Evolutionary conservation across 768 basidiomycete species (phyloP), one percentile per base, ranked within the genome.

Genomic region (Lentinula aciculospora): DNA sequence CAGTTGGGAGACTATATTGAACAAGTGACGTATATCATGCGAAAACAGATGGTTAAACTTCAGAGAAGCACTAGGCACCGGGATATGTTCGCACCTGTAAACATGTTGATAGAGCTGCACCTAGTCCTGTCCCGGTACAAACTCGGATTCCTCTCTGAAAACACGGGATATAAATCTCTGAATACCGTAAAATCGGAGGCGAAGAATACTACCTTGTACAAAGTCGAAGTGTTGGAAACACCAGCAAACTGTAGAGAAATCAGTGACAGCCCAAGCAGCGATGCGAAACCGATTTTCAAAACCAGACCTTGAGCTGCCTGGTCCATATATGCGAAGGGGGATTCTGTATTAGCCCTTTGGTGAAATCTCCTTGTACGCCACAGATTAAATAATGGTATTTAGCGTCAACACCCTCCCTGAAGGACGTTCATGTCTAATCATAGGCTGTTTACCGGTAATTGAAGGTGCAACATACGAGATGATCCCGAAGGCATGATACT

Each of bases 331-430:
- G 77, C 42, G 71, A 79, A 8, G 89, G 90, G 13, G 88, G 89
- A 64, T 88, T 74, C 55, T 86, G 79, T 58, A 91, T 85, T 10
- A 92, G 82, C 45, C 79, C 78, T 55, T 78, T 80, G 46, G 90
- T 92, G 67, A 92, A 92, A 68, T 92, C 90, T 40, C 89, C 84
- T 72, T 92, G 88, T 15, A 92, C 89, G 63, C 90, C 89, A 65
- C 89, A 91, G 57, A 92, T 89, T 61, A 92, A 75, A 70, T 89
- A 92, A 69, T 92, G 90, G 62, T 86, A 82, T 60, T 84, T 83
- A 15, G 88, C 76, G 58, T 89, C 74, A 15, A 77, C 78, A 27
- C 89, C 89, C 68, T 90, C 86, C 7, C 89, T 91, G 64, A 28
- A 53, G 57, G 55, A 51, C 15, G 49, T 47, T 40, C 46, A 32